Base-by-base conservation (phyloP, 805 yeast genomes). In the Lipomyces yamanashiensis region DNA sequence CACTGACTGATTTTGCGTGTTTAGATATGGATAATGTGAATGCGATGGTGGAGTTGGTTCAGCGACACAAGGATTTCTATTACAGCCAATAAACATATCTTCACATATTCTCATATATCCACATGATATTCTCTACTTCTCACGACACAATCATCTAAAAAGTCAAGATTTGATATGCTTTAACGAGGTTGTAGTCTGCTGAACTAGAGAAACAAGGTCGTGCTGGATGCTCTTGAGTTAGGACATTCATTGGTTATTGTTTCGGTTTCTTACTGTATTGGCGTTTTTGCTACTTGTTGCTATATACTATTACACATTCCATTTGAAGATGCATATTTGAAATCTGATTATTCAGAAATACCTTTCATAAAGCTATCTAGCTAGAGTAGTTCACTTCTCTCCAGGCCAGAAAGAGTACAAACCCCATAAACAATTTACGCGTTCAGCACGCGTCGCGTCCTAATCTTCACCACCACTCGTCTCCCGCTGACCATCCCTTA, bases 11-110 rank as follows among this genome's bases (percentile, higher is more conserved):
- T 44, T 28, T 40, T 15, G 9, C 9, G 39, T 12, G 1, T 2
- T 19, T 45, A 66, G 69, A 66, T 41, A 36, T 66, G 64, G 61
- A 59, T 19, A 57, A 52, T 21, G 67, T 59, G 23, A 66, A 66
- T 56, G 48, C 58, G 19, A 60, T 66, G 58, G 68, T 57, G 10
- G 69, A 55, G 4, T 36, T 66, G 12, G 52, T 44, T 1, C 67
- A 66, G 37, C 45, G 48, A 33, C 52, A 64, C 45, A 54, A 34
- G 36, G 59, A 44, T 15, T 64, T 66, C 21, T 66, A 64, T 28
- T 53, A 53, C 57, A 33, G 45, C 15, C 13, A 19, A 52, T 52
- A 13, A 36, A 28, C 5, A 28, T 28, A 5, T 28, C 28, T n/a
- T n/a, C 28, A 28, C 28, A 28, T 9, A 6, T 7, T 39, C 41